Conservation (phyloP, 805 yeast genomes). For the Yarrowia sp. region DNA sequence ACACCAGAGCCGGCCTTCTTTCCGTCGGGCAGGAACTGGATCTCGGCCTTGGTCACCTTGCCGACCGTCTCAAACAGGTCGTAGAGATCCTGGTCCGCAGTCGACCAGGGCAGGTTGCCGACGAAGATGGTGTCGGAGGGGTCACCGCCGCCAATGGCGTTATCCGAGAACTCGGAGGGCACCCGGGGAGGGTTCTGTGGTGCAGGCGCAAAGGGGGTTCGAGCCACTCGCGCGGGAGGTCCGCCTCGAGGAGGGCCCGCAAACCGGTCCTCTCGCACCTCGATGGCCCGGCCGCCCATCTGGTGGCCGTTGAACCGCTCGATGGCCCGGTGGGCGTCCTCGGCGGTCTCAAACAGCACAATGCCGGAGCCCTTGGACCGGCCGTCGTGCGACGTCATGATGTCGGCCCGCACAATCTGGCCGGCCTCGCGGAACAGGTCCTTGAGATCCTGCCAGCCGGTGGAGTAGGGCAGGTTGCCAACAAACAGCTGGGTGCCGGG, state of each 20-base stretch:
- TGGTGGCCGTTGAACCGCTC: slow-evolving; percentile 65
- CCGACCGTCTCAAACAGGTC: slow-evolving; percentile 88
- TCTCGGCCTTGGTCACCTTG: slow-evolving; percentile 68
- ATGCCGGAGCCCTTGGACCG: slow-evolving; percentile 85
- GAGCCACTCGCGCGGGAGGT: slow-evolving; percentile 26
- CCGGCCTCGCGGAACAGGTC: slow-evolving; percentile 81
- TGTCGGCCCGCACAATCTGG: slow-evolving; percentile 76
- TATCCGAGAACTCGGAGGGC: slow-evolving; percentile 56
- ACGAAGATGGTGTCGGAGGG: slow-evolving; percentile 64
- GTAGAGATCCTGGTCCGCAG: slow-evolving; percentile 77
- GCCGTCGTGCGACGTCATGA: slow-evolving; percentile 62
- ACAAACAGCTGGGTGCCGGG: slow-evolving; percentile 60
- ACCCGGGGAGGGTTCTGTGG: slow-evolving; percentile 29
- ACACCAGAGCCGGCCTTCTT: slow-evolving; percentile 83
- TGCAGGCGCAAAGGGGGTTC: slow-evolving; percentile 4
- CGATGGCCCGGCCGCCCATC: slow-evolving; percentile 72
- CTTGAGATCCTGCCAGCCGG: slow-evolving; percentile 79
- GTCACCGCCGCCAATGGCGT: slow-evolving; percentile 60
- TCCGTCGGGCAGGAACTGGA: slow-evolving; percentile 60
- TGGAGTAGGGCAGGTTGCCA: slow-evolving; percentile 78
- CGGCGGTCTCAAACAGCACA: slow-evolving; percentile 63
- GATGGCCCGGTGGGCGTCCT: slow-evolving; percentile 71
- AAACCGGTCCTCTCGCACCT: slow-evolving; percentile 71
- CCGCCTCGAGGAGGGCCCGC: slow-evolving; percentile 30
- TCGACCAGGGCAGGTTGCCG: slow-evolving; percentile 81